These are phyloP conservation scores for Talaromyces sp. DNA, from an alignment of 2,329 filamentous ascomycete genomes.

Conservation along the genomic window DNA sequence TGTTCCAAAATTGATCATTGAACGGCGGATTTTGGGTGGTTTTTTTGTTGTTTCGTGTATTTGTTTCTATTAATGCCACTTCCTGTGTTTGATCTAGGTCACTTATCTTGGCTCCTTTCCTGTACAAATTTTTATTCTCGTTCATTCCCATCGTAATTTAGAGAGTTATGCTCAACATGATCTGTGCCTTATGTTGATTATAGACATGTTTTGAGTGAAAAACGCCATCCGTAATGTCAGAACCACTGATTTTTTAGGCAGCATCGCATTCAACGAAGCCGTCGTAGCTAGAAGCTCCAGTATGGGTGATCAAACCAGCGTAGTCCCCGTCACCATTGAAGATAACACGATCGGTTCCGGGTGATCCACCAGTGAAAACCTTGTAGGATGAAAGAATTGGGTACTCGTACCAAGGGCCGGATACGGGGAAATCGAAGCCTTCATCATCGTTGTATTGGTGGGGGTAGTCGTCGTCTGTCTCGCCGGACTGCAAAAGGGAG, in stretches of 20 bases:
- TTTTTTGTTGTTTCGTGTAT: not conserved
- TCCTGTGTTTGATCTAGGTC: not conserved
- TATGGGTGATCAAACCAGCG: constrained; percentile 67
- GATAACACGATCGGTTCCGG: constrained; percentile 65
- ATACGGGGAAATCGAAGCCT: constrained; percentile 58
- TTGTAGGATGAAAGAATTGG: constrained; percentile 51
- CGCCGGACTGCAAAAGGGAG: constrained; percentile 45
- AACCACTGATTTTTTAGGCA: not conserved
- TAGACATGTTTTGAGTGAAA: not conserved
- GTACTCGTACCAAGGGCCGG: constrained; percentile 62
- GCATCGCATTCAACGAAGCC: constrained; percentile 61
- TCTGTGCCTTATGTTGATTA: not conserved
- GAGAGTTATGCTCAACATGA: not conserved
- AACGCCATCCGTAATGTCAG: not conserved
- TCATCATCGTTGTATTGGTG: constrained; percentile 62
- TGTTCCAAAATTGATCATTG: not conserved
- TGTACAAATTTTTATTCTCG: not conserved
- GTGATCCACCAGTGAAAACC: constrained; percentile 58
- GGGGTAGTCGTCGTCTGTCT: constrained; percentile 50
- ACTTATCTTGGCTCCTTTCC: not conserved
- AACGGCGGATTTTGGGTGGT: not conserved
- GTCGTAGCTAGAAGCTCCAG: constrained; percentile 61
- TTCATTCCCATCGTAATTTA: not conserved
- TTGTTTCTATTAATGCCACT: not conserved
- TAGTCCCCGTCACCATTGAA: constrained; percentile 57